phyloP scores from a whole-genome alignment of 805 yeast genomes.

The Lachancea meyersii region DNA sequence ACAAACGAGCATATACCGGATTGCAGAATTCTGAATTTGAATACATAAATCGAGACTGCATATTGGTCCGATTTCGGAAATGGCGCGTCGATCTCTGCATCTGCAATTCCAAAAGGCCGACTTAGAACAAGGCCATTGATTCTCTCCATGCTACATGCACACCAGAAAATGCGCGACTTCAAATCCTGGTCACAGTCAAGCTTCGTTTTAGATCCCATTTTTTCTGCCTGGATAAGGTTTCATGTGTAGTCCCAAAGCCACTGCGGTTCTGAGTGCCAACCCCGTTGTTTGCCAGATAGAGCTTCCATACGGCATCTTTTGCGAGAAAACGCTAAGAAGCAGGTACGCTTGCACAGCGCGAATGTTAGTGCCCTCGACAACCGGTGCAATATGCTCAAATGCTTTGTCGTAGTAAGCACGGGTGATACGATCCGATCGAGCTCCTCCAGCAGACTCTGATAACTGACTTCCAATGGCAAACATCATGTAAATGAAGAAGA shows the following conservation, averaged over 20 bases:
- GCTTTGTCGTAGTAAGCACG: conserved; percentile 31
- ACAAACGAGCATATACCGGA: conserved; percentile 33
- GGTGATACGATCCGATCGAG: conserved; percentile 16
- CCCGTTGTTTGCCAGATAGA: conserved; percentile 17
- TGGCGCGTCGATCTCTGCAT: conserved; percentile 33
- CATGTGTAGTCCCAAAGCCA: conserved; percentile 31
- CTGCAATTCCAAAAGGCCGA: conserved; percentile 35
- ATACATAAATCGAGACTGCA: conserved; percentile 29
- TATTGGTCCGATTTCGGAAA: conserved; percentile 21
- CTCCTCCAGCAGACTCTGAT: conserved; percentile 9
- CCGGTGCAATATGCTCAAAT: conserved; percentile 20
- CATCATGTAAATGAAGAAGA: conserved; percentile 32
- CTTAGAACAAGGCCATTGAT: conserved; percentile 33
- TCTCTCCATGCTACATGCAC: conserved; percentile 34
- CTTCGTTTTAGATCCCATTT: conserved; percentile 5
- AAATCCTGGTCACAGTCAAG: conserved; percentile 13
- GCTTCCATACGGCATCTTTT: conserved; percentile 33
- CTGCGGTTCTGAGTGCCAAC: conserved; percentile 23
- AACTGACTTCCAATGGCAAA: conserved; percentile 31
- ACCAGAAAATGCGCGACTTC: conserved; percentile 32
- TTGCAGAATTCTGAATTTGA: conserved; percentile 31
- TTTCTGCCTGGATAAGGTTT: conserved; percentile 19
- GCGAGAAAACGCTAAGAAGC: conserved; percentile 26
- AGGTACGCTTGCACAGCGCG: conserved; percentile 32
- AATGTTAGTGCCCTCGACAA: conserved; percentile 24